These are phyloP conservation scores for Ceriops decandra DNA, from an alignment of 345 rosid species.

Conservation along the genomic window DNA sequence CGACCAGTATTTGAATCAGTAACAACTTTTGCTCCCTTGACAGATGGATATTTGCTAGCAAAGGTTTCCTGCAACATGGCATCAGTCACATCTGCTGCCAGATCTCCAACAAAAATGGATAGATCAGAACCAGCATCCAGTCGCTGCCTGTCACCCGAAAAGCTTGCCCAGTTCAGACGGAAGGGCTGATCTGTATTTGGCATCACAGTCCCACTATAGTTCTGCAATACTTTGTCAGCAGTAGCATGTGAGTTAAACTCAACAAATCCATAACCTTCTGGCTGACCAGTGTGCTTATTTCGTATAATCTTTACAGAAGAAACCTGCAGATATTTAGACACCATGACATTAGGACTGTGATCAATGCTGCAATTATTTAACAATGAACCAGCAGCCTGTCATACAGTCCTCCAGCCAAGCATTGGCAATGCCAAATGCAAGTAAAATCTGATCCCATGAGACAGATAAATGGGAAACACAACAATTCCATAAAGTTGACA, in stretches of 20 bases:
- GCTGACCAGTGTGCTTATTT: slow-evolving; percentile 84
- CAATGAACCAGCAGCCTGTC: neutral
- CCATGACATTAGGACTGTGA: neutral
- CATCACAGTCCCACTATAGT: slow-evolving; percentile 66
- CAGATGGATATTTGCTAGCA: slow-evolving; percentile 70
- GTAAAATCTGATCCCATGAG: too few relatives aligned
- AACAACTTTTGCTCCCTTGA: slow-evolving; percentile 92
- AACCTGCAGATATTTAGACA: slow-evolving; percentile 43
- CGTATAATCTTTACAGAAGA: slow-evolving; percentile 84
- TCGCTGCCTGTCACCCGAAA: slow-evolving; percentile 77
- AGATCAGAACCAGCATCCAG: slow-evolving; percentile 70
- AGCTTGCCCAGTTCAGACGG: slow-evolving; percentile 95
- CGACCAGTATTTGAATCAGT: slow-evolving; percentile 87
- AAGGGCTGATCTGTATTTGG: slow-evolving; percentile 88
- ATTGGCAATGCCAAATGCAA: neutral
- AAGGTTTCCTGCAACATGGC: slow-evolving; percentile 70
- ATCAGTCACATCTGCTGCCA: slow-evolving; percentile 94
- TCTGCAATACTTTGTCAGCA: slow-evolving; percentile 89
- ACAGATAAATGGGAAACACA: neutral
- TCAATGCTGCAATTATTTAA: too few relatives aligned
- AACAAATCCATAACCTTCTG: slow-evolving; percentile 93
- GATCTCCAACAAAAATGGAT: slow-evolving; percentile 91
- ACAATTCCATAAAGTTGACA: neutral
- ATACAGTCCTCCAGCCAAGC: neutral
- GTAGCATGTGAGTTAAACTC: slow-evolving; percentile 74